phyloP scores from a whole-genome alignment of 305 asterid species.

The Ilex paraguariensis region DNA sequence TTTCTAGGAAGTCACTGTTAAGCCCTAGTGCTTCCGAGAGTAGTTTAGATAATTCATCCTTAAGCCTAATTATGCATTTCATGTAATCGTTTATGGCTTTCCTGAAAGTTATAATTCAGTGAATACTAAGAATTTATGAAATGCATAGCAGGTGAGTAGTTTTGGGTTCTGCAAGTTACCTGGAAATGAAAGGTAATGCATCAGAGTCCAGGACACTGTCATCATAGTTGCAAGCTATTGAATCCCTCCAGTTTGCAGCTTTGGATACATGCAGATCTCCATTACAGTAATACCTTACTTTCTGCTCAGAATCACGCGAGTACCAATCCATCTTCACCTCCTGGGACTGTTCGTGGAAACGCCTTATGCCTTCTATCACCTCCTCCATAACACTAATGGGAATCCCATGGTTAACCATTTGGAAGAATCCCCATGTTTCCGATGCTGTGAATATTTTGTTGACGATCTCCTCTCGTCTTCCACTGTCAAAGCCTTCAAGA shows the following conservation, averaged over 20 bases:
- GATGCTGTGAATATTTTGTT: slow-evolving; percentile 29
- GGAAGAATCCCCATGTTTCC: slow-evolving; percentile 32
- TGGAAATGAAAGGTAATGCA: slow-evolving; percentile 43
- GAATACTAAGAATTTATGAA: background rate
- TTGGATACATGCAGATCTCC: slow-evolving; percentile 33
- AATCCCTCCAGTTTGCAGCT: slow-evolving; percentile 59
- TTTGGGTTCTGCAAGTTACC: slow-evolving; percentile 19
- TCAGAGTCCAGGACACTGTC: slow-evolving; percentile 34
- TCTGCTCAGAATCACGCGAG: slow-evolving; percentile 38
- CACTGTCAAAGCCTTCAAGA: slow-evolving; percentile 18
- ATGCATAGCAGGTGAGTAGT: too few relatives aligned
- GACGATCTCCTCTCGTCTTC: slow-evolving; percentile 22
- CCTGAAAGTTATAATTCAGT: slow-evolving; percentile 19
- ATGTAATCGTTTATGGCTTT: slow-evolving; percentile 44
- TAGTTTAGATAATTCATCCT: slow-evolving; percentile 29
- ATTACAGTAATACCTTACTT: slow-evolving; percentile 41
- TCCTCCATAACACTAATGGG: slow-evolving; percentile 34
- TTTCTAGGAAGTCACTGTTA: slow-evolving; percentile 25
- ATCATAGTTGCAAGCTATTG: slow-evolving; percentile 39
- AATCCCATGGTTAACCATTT: slow-evolving; percentile 58
- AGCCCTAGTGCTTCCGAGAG: too few relatives aligned
- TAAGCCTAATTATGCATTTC: slow-evolving; percentile 36
- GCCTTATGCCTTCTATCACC: slow-evolving; percentile 29
- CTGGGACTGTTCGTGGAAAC: slow-evolving; percentile 24
- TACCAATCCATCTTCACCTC: slow-evolving; percentile 48